Evolutionary conservation across 164 flowering plant genomes (phyloP).

Genomic region (Paratinospora sagittata): DNA sequence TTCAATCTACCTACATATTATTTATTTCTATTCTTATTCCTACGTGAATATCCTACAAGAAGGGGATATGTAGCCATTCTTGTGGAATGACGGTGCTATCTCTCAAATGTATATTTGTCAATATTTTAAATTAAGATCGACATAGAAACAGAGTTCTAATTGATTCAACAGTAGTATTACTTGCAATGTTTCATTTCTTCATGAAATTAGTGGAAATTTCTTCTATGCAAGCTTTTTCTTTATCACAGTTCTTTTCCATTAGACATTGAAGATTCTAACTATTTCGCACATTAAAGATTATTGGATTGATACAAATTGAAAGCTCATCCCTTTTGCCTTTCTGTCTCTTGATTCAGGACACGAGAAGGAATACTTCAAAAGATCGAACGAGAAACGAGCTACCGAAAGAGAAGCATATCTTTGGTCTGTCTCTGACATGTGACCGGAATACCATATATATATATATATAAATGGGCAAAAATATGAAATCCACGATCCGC

Average conservation of each 20-base stretch:
- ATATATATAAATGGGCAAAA: background rate
- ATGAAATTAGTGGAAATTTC: background rate
- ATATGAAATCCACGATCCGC: background rate
- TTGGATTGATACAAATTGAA: background rate
- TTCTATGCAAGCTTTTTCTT: background rate
- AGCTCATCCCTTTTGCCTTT: background rate
- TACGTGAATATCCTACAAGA: too few species aligned
- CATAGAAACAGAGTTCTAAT: background rate
- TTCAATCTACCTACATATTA: too few species aligned
- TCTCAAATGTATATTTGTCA: background rate
- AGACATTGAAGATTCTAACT: background rate
- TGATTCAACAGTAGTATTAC: background rate
- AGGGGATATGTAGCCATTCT: too few species aligned
- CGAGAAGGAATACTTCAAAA: conserved; percentile 64
- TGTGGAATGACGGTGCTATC: too few species aligned
- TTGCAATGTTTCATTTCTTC: background rate
- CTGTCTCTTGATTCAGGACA: conserved; percentile 43
- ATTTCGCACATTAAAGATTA: background rate
- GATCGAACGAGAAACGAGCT: conserved; percentile 72
- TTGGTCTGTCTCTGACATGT: conserved; percentile 95
- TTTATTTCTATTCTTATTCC: too few species aligned
- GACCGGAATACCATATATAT: conserved; percentile 2
- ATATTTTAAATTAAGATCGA: background rate
- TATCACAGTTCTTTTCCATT: background rate
- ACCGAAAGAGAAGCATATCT: conserved; percentile 81